Conservation (phyloP, 1,139 yeast genomes). For the Taphrina betulina region DNA sequence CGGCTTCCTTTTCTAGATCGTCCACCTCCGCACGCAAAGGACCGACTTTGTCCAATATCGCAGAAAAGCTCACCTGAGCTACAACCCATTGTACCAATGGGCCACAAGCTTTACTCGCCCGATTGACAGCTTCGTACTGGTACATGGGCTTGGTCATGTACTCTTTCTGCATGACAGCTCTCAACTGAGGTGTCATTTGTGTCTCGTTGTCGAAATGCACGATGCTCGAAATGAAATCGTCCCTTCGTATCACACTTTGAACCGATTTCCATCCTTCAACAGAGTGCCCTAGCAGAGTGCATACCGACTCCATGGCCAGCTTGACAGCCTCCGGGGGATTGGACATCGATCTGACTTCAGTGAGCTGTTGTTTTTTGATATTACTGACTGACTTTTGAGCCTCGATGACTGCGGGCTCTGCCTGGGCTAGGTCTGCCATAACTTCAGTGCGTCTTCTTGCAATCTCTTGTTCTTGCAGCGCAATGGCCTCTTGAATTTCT, state of each 20-base stretch:
- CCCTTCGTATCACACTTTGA: constrained; percentile 73
- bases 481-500: constrained; percentile 69
- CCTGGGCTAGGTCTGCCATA: constrained; percentile 62
- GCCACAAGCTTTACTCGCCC: constrained; percentile 96
- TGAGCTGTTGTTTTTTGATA: constrained; percentile 86
- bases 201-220: constrained; percentile 68
- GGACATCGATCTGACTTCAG: constrained; percentile 83
- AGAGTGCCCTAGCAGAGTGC: constrained; percentile 72
- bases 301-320: constrained; percentile 82
- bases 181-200: constrained; percentile 56
- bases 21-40: constrained; percentile 72
- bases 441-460: constrained; percentile 58
- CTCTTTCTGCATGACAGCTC: constrained; percentile 56
- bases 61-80: constrained; percentile 75
- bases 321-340: constrained; percentile 91
- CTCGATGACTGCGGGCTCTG: constrained; percentile 80
- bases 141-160: constrained; percentile 66
- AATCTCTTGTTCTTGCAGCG: constrained; percentile 64
- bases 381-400: constrained; percentile 87
- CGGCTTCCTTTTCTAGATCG: constrained; percentile 59
- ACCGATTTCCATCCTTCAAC: constrained; percentile 77
- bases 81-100: constrained; percentile 86
- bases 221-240: constrained; percentile 82
- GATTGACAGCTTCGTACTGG: constrained; percentile 69
- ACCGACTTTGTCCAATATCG: constrained; percentile 66